Conservation (phyloP, 2,329 filamentous ascomycete genomes). For the Teratosphaeria zuluensis region DNA sequence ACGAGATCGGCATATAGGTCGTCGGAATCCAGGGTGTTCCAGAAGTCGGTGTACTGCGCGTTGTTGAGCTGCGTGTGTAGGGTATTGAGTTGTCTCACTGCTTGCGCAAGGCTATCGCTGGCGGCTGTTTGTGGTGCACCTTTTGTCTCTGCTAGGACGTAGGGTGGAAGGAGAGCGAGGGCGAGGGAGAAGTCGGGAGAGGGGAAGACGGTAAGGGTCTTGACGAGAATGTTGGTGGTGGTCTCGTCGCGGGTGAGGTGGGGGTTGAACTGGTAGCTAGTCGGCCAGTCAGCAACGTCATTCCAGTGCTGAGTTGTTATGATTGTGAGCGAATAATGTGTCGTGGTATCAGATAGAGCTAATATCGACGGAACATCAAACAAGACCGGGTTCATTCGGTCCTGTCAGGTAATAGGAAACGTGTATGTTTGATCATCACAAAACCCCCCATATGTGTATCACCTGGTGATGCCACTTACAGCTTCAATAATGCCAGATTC, state of each 20-base stretch:
- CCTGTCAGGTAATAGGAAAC: conserved; percentile 97
- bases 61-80: conserved; percentile 83
- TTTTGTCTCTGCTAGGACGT: conserved; percentile 56
- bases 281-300: not conserved
- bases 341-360: conserved; percentile 59
- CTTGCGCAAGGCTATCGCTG: conserved; percentile 66
- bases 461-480: conserved; percentile 56
- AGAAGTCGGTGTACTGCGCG: conserved; percentile 86
- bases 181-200: conserved; percentile 89
- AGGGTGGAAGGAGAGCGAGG: conserved; percentile 84
- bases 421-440: conserved; percentile 66
- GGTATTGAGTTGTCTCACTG: conserved; percentile 73
- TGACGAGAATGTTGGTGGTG: conserved; percentile 98
- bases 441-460: not conserved
- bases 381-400: conserved; percentile 41
- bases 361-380: conserved; percentile 60
- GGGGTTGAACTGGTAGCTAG: conserved; percentile 98
- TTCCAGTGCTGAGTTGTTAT: not conserved
- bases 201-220: conserved; percentile 93
- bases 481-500: conserved; percentile 88
- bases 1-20: conserved; percentile 93
- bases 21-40: conserved; percentile 83
- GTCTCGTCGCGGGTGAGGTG: conserved; percentile 95
- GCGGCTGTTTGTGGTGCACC: conserved; percentile 36
- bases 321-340: not conserved